Conservation (phyloP, 2,329 filamentous ascomycete genomes). For the Alternaria sp. region DNA sequence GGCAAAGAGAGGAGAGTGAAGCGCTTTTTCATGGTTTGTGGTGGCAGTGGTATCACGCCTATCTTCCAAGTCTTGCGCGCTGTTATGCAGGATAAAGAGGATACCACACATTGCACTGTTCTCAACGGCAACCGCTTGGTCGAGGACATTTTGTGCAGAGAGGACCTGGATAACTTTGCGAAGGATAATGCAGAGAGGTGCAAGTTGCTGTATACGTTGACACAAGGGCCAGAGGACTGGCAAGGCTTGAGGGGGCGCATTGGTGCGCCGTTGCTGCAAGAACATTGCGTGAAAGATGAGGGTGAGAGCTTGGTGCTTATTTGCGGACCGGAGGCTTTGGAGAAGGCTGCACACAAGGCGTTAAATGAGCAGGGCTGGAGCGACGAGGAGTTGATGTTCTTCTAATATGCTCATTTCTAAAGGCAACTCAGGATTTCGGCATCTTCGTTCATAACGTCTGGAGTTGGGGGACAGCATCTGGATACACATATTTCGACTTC, state of each 20-base stretch:
- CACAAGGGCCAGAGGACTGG: conserved; percentile 71
- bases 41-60: conserved; percentile 90
- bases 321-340: conserved; percentile 80
- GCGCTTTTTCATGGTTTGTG: conserved; percentile 86
- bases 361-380: conserved; percentile 73
- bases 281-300: conserved; percentile 62
- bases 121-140: conserved; percentile 80
- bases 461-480: background rate
- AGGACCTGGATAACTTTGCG: conserved; percentile 74
- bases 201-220: conserved; percentile 74
- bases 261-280: conserved; percentile 67
- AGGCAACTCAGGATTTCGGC: background rate
- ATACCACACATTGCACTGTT: conserved; percentile 74
- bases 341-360: conserved; percentile 69
- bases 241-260: conserved; percentile 73
- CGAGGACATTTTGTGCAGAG: conserved; percentile 82
- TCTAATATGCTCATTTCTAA: conserved; percentile 56
- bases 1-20: conserved; percentile 66
- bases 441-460: background rate
- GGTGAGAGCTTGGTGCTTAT: conserved; percentile 72
- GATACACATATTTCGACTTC: background rate
- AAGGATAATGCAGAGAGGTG: conserved; percentile 65
- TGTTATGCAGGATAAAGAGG: conserved; percentile 70
- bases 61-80: conserved; percentile 85
- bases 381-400: conserved; percentile 78